phyloP scores from a whole-genome alignment of 352 stramenopile species.

The Phytophthora foliorum region DNA sequence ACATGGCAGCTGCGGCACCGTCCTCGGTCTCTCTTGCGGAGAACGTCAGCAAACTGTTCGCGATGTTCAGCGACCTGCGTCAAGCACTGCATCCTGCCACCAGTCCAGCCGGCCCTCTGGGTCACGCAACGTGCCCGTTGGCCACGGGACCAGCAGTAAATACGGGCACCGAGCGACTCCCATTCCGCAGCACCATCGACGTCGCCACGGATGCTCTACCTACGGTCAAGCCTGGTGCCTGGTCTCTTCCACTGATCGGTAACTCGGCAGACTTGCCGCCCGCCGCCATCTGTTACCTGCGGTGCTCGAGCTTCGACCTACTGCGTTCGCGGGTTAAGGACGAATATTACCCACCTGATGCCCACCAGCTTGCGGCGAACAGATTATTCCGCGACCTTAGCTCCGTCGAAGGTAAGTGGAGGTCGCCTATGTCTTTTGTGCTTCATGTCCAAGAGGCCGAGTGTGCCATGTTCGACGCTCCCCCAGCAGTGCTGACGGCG shows the following conservation, averaged over 20 bases:
- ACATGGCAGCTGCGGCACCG: not conserved
- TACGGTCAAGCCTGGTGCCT: not conserved
- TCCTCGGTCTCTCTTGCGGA: not conserved
- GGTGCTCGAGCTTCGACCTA: constrained; percentile 2
- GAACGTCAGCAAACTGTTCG: not conserved
- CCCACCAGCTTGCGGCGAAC: constrained; percentile 12
- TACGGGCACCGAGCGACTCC: not conserved
- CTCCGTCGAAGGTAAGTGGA: constrained; percentile 11
- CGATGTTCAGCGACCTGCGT: not conserved
- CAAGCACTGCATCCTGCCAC: not conserved
- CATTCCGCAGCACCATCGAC: not conserved
- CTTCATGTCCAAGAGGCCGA: not conserved
- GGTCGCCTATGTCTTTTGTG: constrained; percentile 17
- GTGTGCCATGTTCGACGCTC: constrained; percentile 1
- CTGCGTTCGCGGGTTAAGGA: constrained; percentile 4
- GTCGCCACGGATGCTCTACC: not conserved
- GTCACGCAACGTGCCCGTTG: not conserved
- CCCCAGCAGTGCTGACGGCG: constrained; percentile 4
- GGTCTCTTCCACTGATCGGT: not conserved
- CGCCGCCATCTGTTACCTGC: not conserved
- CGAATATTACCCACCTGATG: constrained; percentile 11
- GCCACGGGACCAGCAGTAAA: not conserved
- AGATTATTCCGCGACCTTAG: not conserved
- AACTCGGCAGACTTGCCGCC: not conserved
- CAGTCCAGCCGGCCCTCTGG: not conserved